phyloP scores from a whole-genome alignment of 2,329 filamentous ascomycete species.

The Fusarium annulatum region DNA sequence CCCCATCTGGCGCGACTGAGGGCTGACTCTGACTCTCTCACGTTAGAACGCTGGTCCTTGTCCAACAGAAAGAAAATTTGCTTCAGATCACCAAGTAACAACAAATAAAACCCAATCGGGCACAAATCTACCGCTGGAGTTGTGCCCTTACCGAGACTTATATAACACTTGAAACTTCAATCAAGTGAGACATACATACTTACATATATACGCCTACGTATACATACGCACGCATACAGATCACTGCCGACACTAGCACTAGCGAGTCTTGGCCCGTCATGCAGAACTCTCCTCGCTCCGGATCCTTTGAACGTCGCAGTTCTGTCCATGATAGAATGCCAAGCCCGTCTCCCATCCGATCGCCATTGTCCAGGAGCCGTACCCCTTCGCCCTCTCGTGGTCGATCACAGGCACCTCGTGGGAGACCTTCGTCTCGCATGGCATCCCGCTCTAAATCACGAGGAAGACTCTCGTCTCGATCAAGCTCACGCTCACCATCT shows the following conservation, averaged over 20 bases:
- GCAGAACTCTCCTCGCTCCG: constrained; percentile 33
- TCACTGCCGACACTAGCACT: neutral
- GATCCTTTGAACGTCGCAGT: constrained; percentile 36
- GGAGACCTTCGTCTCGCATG: constrained; percentile 1
- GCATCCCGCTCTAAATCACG: constrained; percentile 34
- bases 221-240: neutral
- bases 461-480: constrained; percentile 20
- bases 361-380: constrained; percentile 20
- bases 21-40: constrained; percentile 10
- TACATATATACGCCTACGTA: neutral
- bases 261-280: constrained; percentile 31
- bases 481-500: constrained; percentile 37
- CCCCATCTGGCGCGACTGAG: neutral
- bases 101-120: constrained; percentile 15
- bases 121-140: neutral
- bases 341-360: constrained; percentile 24
- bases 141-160: neutral
- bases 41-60: constrained; percentile 24
- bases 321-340: constrained; percentile 21
- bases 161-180: constrained; percentile 14
- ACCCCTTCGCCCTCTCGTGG: constrained; percentile 32
- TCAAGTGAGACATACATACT: neutral
- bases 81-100: constrained; percentile 11
- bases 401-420: constrained; percentile 20
- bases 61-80: constrained; percentile 1